phyloP scores from a whole-genome alignment of 139 green algal species.

The Nannochloris sp. region DNA sequence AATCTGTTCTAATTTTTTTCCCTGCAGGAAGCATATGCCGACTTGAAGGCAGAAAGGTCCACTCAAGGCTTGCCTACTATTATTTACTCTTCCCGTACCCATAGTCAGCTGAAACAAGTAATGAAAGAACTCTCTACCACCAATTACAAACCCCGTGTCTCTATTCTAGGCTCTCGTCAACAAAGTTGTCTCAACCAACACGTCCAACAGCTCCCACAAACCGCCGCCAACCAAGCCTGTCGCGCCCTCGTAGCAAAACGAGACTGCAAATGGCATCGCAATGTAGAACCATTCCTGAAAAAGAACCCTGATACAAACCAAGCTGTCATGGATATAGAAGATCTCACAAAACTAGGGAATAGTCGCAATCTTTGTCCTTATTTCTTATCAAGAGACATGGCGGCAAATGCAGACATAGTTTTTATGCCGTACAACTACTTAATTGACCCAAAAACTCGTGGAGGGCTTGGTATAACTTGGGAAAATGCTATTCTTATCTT shows the following conservation, averaged over 20 bases:
- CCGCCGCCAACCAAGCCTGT: constrained; percentile 70
- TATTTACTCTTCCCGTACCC: constrained; percentile 88
- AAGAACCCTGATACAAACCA: constrained; percentile 35
- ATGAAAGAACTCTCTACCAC: constrained; percentile 81
- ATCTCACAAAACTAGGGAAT: constrained; percentile 63
- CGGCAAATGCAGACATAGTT: constrained; percentile 70
- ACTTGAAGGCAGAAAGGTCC: constrained; percentile 11
- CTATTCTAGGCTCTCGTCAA: constrained; percentile 74
- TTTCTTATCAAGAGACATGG: constrained; percentile 58
- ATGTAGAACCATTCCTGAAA: constrained; percentile 33
- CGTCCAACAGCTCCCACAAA: constrained; percentile 33
- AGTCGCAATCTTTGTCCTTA: constrained; percentile 58
- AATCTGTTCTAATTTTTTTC: background rate
- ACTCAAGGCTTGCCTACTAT: constrained; percentile 51
- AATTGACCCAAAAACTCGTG: constrained; percentile 39
- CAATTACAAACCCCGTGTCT: constrained; percentile 65
- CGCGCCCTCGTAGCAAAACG: constrained; percentile 38
- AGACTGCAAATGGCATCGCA: constrained; percentile 55
- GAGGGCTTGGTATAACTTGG: constrained; percentile 60
- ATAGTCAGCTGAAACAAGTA: constrained; percentile 92
- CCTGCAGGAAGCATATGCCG: constrained; percentile 26
- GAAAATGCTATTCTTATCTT: constrained; percentile 80
- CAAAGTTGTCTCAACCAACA: constrained; percentile 74
- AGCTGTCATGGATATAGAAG: constrained; percentile 78
- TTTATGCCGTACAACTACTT: constrained; percentile 99